A percentile compares a stretch with the other conserved stretches of the same genome.
These are phyloP conservation scores for Oemleria cerasiformis DNA, from an alignment of 306 rosid species.

Conservation along the genomic window DNA sequence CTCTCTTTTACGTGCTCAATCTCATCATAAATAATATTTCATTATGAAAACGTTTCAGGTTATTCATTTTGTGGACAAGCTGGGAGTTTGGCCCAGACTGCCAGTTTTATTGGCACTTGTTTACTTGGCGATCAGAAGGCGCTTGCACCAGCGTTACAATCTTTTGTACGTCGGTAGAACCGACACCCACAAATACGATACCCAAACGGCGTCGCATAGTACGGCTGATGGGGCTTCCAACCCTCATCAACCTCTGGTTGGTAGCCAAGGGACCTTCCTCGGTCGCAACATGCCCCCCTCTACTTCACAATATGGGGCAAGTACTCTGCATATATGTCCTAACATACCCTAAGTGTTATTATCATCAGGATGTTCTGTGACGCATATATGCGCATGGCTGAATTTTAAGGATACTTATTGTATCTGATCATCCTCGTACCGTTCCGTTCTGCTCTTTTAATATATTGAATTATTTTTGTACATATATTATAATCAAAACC, in stretches of 20 bases:
- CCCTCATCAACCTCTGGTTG: conserved; percentile 43
- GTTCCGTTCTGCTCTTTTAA: no score
- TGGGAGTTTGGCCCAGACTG: conserved; percentile 59
- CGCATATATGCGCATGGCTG: no score
- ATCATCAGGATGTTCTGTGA: no score
- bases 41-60: no score
- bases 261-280: conserved; percentile 62
- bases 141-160: conserved; percentile 65
- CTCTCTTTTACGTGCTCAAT: no score
- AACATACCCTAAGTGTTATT: no score
- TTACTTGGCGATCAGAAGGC: conserved; percentile 69
- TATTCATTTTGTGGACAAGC: conserved; percentile 57
- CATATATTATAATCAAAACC: no score
- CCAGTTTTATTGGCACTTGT: conserved; percentile 58
- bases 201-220: conserved; percentile 31
- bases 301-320: conserved; percentile 45
- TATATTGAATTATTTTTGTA: no score
- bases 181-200: conserved; percentile 42
- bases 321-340: no score
- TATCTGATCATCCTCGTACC: no score
- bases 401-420: no score
- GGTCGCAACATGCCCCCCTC: conserved; percentile 78
- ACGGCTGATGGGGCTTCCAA: conserved; percentile 65
- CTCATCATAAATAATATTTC: no score
- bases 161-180: conserved; percentile 46